A percentile compares a stretch with the other conserved stretches of the same genome.
Evolutionary conservation across 257 asterid genomes (phyloP).

Genomic region (Capsicum rhomboideum): DNA sequence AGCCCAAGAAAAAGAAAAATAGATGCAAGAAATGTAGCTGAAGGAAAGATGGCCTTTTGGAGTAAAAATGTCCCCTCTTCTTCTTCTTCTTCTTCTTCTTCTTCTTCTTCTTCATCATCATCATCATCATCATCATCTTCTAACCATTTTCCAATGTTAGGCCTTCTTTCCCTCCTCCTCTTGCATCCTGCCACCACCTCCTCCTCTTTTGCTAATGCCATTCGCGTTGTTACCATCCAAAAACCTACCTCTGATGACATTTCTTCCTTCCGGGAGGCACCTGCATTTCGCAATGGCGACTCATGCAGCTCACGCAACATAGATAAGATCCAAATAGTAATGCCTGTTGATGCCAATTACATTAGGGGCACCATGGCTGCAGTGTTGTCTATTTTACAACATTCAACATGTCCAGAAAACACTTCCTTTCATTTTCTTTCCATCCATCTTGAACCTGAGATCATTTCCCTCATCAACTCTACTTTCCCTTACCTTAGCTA

Average conservation of each 20-base stretch:
- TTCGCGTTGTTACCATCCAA: slow-evolving; percentile 35
- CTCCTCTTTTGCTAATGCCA: slow-evolving; percentile 16
- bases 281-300: slow-evolving; percentile 65
- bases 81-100: neutral
- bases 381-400: slow-evolving; percentile 60
- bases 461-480: slow-evolving; percentile 42
- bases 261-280: slow-evolving; percentile 63
- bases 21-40: neutral
- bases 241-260: slow-evolving; percentile 10
- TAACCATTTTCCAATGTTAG: slow-evolving; percentile 28
- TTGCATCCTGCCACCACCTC: slow-evolving; percentile 21
- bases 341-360: slow-evolving; percentile 78
- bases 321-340: slow-evolving; percentile 44
- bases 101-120: neutral
- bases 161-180: slow-evolving; percentile 83
- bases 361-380: slow-evolving; percentile 84
- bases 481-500: slow-evolving; percentile 71
- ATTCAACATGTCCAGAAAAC: slow-evolving; percentile 74
- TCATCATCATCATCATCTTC: neutral
- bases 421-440: slow-evolving; percentile 66
- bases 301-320: slow-evolving; percentile 23
- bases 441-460: slow-evolving; percentile 39
- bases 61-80: slow-evolving; percentile 25
- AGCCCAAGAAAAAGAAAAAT: neutral
- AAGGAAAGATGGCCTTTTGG: slow-evolving; percentile 74